Evolutionary conservation across 352 stramenopile species (phyloP).

Genomic region (Phytophthora ohioensis): DNA sequence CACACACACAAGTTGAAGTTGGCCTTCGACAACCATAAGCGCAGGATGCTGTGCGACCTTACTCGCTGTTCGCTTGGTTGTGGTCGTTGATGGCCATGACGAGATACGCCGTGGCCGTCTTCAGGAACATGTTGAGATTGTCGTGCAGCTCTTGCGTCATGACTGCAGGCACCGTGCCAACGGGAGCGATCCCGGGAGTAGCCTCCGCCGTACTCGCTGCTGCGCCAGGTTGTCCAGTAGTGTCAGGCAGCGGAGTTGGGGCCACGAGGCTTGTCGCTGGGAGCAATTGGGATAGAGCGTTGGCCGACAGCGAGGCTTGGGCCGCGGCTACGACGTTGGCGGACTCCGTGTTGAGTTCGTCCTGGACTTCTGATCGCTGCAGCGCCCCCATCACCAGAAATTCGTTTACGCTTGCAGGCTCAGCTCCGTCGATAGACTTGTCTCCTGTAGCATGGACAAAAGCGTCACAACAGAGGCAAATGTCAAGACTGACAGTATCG

Average conservation of each 20-base stretch:
- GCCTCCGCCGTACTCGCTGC: neutral
- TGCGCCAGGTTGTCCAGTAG: neutral
- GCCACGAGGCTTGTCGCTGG: conserved; percentile 11
- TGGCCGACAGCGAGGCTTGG: conserved; percentile 17
- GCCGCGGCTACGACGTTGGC: conserved; percentile 3
- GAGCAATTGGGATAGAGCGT: conserved; percentile 24
- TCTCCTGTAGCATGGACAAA: conserved; percentile 31
- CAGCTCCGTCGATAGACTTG: neutral
- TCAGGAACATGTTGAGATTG: conserved; percentile 48
- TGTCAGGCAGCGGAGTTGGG: neutral
- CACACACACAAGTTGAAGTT: conserved; percentile 28
- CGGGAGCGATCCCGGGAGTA: neutral
- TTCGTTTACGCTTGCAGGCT: conserved; percentile 27
- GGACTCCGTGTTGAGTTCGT: conserved; percentile 9
- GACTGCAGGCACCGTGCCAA: neutral
- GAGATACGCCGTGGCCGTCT: conserved; percentile 45
- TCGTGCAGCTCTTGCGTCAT: conserved; percentile 37
- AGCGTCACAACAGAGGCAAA: neutral
- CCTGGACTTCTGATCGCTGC: neutral
- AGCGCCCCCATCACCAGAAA: conserved; percentile 27
- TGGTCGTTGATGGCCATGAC: conserved; percentile 42
- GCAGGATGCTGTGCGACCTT: neutral
- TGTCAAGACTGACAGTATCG: neutral
- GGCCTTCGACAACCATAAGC: neutral
- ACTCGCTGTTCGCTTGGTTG: conserved; percentile 24